Evolutionary conservation across 2,329 filamentous ascomycete genomes (phyloP).

Genomic region (Monosporascus sp.): DNA sequence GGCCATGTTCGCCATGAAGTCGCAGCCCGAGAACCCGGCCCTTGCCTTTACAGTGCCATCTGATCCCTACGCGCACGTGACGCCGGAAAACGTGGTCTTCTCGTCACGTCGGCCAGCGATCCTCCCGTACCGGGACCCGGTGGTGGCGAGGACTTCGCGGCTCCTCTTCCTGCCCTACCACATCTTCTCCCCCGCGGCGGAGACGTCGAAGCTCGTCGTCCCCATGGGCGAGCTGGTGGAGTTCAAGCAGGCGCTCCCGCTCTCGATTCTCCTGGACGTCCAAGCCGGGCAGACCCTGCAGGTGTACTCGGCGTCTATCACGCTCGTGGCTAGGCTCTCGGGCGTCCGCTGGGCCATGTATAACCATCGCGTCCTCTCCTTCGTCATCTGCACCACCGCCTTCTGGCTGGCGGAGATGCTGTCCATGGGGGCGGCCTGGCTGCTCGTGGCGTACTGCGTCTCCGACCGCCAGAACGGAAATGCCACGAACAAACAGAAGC

Average conservation of each 20-base stretch:
- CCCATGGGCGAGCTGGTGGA: constrained; percentile 67
- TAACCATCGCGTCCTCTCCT: constrained; percentile 66
- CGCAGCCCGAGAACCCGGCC: constrained; percentile 29
- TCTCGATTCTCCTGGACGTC: constrained; percentile 55
- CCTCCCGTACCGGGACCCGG: constrained; percentile 69
- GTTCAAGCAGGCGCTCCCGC: constrained; percentile 50
- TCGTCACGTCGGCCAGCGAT: constrained; percentile 69
- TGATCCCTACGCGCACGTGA: constrained; percentile 31
- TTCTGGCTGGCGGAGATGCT: constrained; percentile 77
- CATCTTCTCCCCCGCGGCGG: constrained; percentile 57
- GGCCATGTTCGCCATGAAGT: constrained; percentile 62
- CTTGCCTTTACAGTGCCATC: constrained; percentile 17
- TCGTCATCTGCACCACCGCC: constrained; percentile 58
- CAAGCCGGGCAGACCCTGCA: constrained; percentile 66
- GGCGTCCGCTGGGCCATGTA: constrained; percentile 86
- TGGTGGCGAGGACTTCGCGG: constrained; percentile 58
- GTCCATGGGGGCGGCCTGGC: constrained; percentile 62
- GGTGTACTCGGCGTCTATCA: constrained; percentile 65
- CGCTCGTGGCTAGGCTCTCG: constrained; percentile 67
- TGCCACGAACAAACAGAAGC: background rate
- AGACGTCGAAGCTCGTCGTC: constrained; percentile 60
- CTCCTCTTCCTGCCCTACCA: constrained; percentile 64
- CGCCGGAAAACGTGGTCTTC: constrained; percentile 43
- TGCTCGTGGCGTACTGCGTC: constrained; percentile 39
- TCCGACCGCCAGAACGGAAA: constrained; percentile 9